These are phyloP conservation scores for Aechmea fasciata DNA, from an alignment of 176 grass and related monocot genomes.

Conservation along the genomic window DNA sequence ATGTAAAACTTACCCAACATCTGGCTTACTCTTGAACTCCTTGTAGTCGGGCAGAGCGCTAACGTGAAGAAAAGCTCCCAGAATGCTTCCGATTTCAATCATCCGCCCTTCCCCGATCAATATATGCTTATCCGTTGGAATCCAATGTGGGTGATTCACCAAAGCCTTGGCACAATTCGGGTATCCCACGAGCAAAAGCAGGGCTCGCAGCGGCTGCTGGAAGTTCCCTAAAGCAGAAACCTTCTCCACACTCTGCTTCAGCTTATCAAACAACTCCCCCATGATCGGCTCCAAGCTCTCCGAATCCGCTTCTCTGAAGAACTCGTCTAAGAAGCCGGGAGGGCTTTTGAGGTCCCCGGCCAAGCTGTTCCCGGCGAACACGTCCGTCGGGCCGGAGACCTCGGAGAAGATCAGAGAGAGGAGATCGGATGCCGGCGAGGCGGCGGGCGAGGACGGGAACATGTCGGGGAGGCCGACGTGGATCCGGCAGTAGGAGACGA, in stretches of 20 bases:
- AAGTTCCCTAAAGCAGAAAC: conserved; percentile 73
- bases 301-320: conserved; percentile 49
- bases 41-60: conserved; percentile 62
- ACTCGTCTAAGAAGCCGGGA: conserved; percentile 62
- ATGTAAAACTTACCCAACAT: conserved; percentile 37
- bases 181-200: conserved; percentile 44
- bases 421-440: conserved; percentile 38
- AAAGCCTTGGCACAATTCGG: conserved; percentile 66
- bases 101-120: conserved; percentile 76
- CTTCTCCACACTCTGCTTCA: conserved; percentile 51
- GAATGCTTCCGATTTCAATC: conserved; percentile 65
- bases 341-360: conserved; percentile 36
- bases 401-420: conserved; percentile 66
- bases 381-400: conserved; percentile 45
- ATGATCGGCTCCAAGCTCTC: conserved; percentile 52
- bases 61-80: conserved; percentile 83
- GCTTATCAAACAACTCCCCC: conserved; percentile 57
- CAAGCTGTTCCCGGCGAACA: conserved; percentile 29
- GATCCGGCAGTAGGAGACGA: conserved; percentile 72
- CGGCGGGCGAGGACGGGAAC: conserved; percentile 33
- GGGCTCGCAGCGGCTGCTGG: conserved; percentile 69
- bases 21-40: conserved; percentile 61
- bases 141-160: conserved; percentile 85
- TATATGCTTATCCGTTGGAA: conserved; percentile 49
- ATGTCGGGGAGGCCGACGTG: conserved; percentile 63